These are phyloP conservation scores for Podospora sp. DNA, from an alignment of 495 filamentous ascomycete genomes.

Conservation along the genomic window DNA sequence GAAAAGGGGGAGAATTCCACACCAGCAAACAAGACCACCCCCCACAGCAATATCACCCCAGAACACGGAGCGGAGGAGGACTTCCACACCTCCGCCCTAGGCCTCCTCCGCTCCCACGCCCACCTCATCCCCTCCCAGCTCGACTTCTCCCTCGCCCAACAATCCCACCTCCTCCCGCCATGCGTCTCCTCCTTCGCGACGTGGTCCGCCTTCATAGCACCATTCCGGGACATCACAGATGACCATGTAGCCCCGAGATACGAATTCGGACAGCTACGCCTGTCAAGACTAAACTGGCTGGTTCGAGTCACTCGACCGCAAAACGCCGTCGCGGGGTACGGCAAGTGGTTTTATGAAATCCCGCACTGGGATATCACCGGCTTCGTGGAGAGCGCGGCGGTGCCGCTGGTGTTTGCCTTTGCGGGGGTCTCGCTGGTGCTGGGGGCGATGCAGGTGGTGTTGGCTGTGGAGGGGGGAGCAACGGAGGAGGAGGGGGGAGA, in stretches of 20 bases:
- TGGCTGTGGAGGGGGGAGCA: conserved; percentile 9
- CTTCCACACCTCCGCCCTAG: too few species aligned
- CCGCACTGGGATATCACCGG: conserved; percentile 8
- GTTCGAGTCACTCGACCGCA: conserved; percentile 2
- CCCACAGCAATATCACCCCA: too few species aligned
- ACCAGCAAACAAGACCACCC: too few species aligned
- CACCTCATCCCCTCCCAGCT: conserved; percentile 14
- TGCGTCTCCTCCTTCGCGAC: background rate
- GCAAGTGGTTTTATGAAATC: conserved; percentile 17
- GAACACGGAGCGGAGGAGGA: too few species aligned
- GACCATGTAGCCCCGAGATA: background rate
- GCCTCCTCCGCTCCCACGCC: conserved; percentile 18
- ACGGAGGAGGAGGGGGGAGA: background rate
- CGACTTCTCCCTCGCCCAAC: background rate
- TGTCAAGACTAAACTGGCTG: background rate
- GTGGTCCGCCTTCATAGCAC: background rate
- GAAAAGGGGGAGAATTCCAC: too few species aligned
- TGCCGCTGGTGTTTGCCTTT: conserved; percentile 24
- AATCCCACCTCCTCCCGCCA: background rate
- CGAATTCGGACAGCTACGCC: background rate
- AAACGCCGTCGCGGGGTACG: background rate
- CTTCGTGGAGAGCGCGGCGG: conserved; percentile 16
- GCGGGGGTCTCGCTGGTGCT: conserved; percentile 19
- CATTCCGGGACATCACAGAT: background rate
- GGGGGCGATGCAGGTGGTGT: conserved; percentile 19